Conservation (phyloP, 805 yeast species). For the Starmerella sirachaensis region DNA sequence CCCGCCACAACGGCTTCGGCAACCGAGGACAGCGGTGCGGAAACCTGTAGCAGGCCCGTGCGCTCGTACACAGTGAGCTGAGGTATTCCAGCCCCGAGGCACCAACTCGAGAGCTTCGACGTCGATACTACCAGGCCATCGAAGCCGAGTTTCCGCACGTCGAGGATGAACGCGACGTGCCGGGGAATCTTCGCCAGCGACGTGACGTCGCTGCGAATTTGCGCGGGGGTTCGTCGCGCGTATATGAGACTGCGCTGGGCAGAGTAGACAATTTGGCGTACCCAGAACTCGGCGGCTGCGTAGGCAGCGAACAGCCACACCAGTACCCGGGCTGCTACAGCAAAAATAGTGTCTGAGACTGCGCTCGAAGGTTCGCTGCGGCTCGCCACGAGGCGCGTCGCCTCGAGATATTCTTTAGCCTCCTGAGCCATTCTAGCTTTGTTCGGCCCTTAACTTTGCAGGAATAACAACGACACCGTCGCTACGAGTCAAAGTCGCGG, state of each 20-base stretch:
- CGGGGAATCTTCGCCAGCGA: constrained; percentile 51
- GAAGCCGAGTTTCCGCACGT: constrained; percentile 65
- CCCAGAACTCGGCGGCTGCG: not conserved
- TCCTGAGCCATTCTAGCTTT: not conserved
- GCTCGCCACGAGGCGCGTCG: not conserved
- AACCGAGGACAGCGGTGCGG: constrained; percentile 29
- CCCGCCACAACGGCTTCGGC: constrained; percentile 47
- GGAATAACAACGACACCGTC: too few relatives aligned
- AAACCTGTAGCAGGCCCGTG: constrained; percentile 55
- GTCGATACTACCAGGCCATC: constrained; percentile 53
- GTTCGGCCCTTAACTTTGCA: too few relatives aligned
- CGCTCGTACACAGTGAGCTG: constrained; percentile 65
- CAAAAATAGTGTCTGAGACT: not conserved
- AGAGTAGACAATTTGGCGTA: constrained; percentile 15
- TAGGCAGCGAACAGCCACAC: not conserved
- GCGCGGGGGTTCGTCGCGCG: constrained; percentile 31
- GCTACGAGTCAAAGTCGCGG: too few relatives aligned
- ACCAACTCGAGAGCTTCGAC: constrained; percentile 60
- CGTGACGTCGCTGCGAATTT: constrained; percentile 63
- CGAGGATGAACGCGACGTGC: constrained; percentile 59
- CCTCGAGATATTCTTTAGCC: constrained; percentile 1
- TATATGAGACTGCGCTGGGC: constrained; percentile 17
- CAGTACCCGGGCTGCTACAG: constrained; percentile 1
- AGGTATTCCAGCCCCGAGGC: constrained; percentile 75
- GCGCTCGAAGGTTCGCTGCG: not conserved